These are phyloP conservation scores for Prunus yedoensis DNA, from an alignment of 331 rosid species.

Conservation along the genomic window DNA sequence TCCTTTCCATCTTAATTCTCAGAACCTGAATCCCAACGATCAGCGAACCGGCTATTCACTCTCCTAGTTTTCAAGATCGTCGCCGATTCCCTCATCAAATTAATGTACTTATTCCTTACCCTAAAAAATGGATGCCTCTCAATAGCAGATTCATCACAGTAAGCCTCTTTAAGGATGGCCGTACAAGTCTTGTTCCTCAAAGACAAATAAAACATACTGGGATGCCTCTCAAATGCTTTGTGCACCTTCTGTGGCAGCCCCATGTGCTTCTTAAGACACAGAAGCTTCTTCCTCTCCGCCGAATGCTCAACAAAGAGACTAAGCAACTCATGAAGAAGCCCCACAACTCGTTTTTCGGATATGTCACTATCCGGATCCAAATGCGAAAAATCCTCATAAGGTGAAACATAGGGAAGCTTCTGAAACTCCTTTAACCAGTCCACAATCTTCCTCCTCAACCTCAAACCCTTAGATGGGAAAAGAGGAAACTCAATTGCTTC, in stretches of 20 bases:
- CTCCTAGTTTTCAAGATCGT: conserved; percentile 59
- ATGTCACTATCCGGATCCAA: conserved; percentile 59
- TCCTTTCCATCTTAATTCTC: conserved; percentile 35
- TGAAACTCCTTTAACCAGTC: conserved; percentile 77
- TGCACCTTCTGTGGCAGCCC: conserved; percentile 91
- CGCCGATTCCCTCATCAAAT: conserved; percentile 61
- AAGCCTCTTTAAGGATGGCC: conserved; percentile 79
- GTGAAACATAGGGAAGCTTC: conserved; percentile 81
- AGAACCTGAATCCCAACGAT: conserved; percentile 39
- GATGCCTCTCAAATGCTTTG: conserved; percentile 85
- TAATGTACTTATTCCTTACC: conserved; percentile 66
- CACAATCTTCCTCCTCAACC: conserved; percentile 75
- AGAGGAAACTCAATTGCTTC: conserved; percentile 64
- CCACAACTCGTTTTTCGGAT: conserved; percentile 78
- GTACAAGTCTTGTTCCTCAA: conserved; percentile 73
- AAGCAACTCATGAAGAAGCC: conserved; percentile 78
- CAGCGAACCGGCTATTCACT: conserved; percentile 35
- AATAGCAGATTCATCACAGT: conserved; percentile 44
- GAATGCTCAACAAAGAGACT: conserved; percentile 82
- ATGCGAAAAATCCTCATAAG: conserved; percentile 58
- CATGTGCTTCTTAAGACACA: conserved; percentile 70
- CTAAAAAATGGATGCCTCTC: conserved; percentile 62
- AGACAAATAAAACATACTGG: conserved; percentile 73
- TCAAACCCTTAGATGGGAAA: conserved; percentile 74
- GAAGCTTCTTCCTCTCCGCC: conserved; percentile 73